Evolutionary conservation across 129 eudicot species (phyloP), one percentile per base, ranked within the genome.

Genomic region (Tagetes erecta): DNA sequence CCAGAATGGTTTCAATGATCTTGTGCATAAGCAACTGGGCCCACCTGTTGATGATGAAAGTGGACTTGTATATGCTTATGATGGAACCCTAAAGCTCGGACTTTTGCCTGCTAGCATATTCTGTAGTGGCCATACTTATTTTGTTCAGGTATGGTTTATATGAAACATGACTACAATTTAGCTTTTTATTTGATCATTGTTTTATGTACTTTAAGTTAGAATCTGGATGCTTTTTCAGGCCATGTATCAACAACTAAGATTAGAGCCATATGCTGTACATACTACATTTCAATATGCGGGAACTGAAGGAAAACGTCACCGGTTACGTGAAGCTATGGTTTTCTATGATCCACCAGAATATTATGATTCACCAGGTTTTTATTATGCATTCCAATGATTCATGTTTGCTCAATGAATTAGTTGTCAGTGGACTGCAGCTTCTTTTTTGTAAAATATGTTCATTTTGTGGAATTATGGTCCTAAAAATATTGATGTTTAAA

Each of bases 41-140:
- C 97, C 98, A 44, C 67, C 96, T 44, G 92, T 93, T 58, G 97
- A 93, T 68, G 98, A 83, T 37, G 98, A 93, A 27, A 93, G 95
- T 84, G 98, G 92, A 51, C 96, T 93, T 76, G 92, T 85, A 5
- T 93, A 86, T 80, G 98, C 98, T 80, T 93, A 93, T 80, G 98
- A 93, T 86, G 98, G 98, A 76, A 79, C 73, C 72, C 84, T 93
- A 76, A 93, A 90, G 78, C 85, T 92, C 27, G 98, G 98, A 44
- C 88, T 93, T 78, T 82, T 90, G 58, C 98, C 96, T 11, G 95
- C 92, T 47, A 93, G 95, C 80, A 84, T 93, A 49, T 93, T 93
- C 76, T 90, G 98, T 80, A 93, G 98, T 75, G 98, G 98, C 51
- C 98, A 93, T 80, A 93, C 98, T 68, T 93, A 87, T 76, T 93